Base-by-base conservation (phyloP, 306 rosid genomes). In the Urtica urens region DNA sequence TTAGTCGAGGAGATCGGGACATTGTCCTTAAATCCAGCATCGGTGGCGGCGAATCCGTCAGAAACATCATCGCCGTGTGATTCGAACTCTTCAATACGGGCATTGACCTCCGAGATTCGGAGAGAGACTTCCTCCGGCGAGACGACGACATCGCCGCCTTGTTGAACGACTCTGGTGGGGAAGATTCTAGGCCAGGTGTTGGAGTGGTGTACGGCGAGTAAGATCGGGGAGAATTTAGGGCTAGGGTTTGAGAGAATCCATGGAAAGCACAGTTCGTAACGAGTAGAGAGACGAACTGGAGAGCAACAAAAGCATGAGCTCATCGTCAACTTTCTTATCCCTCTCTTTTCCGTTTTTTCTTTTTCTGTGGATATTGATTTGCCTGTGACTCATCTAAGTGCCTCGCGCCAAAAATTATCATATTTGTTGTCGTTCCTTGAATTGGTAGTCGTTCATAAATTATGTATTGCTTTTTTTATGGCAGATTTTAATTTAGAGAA, bases 251-350 rank as follows among this genome's bases (percentile, higher is more conserved):
- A 4, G 1, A 50, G 38, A 21, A 38, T 59, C 64, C 58, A 46
- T 6, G 50, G 59, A 28, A 61, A 29, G 38, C 17, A 39, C 61
- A 53, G 57, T 5, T 70, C 59, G 41, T 43, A n/a, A n/a, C n/a
- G 67, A 57, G 47, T 4, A 18, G n/a, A 68, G 46, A 75, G 62
- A 1, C 59, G 70, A 44, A 60, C 34, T 35, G 69, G 46, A 17
- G 70, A 64, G 64, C 65, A 44, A 46, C 53, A 45, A 27, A 64
- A 50, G 59, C 67, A 64, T 27, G 69, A 51, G 56, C 57, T 79
- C 94, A 79, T 72, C 43, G 9, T 64, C 28, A 49, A 27, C 23
- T 25, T 39, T 51, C 7, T 19, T 4, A 6, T 14, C 9, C 46
- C 11, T 19, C 19, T 31, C 7, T 3, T 19, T 5, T 13, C 17